Base-by-base conservation (phyloP, 208 protist species). In the Balamuthia mandrillaris region DNA sequence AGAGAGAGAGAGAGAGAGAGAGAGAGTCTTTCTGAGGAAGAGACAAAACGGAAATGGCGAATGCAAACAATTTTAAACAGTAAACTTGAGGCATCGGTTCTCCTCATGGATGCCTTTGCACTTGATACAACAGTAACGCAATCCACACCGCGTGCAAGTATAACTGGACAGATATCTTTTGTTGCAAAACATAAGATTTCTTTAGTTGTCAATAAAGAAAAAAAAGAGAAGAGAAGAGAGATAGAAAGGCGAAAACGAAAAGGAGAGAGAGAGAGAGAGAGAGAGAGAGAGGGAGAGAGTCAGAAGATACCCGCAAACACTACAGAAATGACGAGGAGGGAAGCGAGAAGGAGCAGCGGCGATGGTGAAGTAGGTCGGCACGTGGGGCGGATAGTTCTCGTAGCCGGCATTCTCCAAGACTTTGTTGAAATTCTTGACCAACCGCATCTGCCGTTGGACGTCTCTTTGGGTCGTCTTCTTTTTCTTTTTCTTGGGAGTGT, bases 91-190 rank as follows among this genome's bases (percentile, higher is more conserved):
- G 54, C 74, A 82, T 78, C 74, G 27, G 52, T 82, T 18, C 49
- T 82, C 74, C 51, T 82, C 74, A 29, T 82, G 74, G 1, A 42
- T 82, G 74, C 42, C 29, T 42, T 82, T 82, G 31, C 74, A 82
- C 51, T 42, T 31, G 27, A 65, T 42, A 33, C 74, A 65, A 14
- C 74, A 82, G 21, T 65, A 82, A n/a, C 74, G 74, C 2, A 42
- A 3, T 5, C 74, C 49, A 33, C 74, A 82, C 74, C 65, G 35
- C 27, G 74, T 65, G 39, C 74, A 82, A 12, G 54, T 65, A 42
- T 82, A 82, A 35, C 65, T 82, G 37, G 74, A 29, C 27, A 82
- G 65, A 35, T 82, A 82, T 44, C 74, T 82, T 27, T 66, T 66
- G n/a, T n/a, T n/a, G n/a, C 52, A 60, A 5, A 60, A 18, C 52